phyloP scores from a whole-genome alignment of 192 early-diverging fungal genomes.

The Coemansia sp. region DNA sequence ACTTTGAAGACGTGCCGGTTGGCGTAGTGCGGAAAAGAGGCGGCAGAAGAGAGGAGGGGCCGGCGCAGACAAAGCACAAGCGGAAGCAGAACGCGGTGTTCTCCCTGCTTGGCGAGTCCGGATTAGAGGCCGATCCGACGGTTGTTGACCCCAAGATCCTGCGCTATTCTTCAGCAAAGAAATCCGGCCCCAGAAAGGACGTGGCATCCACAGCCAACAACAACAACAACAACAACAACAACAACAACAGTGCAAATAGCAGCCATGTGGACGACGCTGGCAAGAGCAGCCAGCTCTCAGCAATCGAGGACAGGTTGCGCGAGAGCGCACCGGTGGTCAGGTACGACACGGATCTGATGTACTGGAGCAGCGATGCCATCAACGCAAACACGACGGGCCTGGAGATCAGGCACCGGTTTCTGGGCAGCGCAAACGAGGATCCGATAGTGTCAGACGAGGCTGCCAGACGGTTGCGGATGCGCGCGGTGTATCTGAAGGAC shows the following conservation, averaged over 20 bases:
- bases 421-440: slow-evolving; percentile 64
- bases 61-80: neutral
- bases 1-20: slow-evolving; percentile 42
- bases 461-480: slow-evolving; percentile 57
- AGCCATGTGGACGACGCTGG: slow-evolving; percentile 7
- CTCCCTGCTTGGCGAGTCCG: slow-evolving; percentile 29
- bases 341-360: slow-evolving; percentile 67
- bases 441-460: slow-evolving; percentile 59
- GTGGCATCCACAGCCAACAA: neutral
- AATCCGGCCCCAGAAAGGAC: neutral
- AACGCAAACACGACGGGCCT: slow-evolving; percentile 58
- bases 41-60: neutral
- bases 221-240: neutral
- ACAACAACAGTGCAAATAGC: neutral
- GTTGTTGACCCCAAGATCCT: slow-evolving; percentile 18
- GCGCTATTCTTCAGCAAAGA: slow-evolving; percentile 7
- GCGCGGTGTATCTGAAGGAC: slow-evolving; percentile 51
- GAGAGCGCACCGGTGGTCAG: slow-evolving; percentile 64
- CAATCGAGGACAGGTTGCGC: slow-evolving; percentile 51
- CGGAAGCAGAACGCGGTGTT: slow-evolving; percentile 35
- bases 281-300: neutral
- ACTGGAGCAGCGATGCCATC: slow-evolving; percentile 65
- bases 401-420: slow-evolving; percentile 64
- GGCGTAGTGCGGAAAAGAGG: neutral
- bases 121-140: slow-evolving; percentile 21